Evolutionary conservation across 202 grass and related monocot genomes (phyloP).

Genomic region (Tripidium arundinaceum): DNA sequence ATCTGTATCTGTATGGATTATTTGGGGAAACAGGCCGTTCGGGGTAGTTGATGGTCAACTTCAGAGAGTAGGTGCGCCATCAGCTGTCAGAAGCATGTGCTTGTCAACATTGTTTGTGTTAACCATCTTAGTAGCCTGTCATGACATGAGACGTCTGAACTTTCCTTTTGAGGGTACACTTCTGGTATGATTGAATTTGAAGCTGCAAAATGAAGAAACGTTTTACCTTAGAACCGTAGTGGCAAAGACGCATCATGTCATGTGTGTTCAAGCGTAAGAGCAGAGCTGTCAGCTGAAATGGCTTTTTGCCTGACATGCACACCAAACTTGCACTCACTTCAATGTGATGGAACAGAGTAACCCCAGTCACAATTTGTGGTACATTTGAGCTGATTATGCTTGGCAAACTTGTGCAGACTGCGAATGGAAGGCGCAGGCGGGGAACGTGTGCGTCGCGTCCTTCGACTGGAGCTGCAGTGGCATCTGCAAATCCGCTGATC

Average conservation of each 20-base stretch:
- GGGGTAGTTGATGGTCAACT: conserved; percentile 46
- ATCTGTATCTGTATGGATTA: conserved; percentile 21
- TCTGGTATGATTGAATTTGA: conserved; percentile 9
- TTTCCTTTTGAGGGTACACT: conserved; percentile 4
- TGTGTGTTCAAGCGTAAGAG: neutral
- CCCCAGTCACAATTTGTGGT: too few relatives aligned
- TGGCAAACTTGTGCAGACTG: conserved; percentile 44
- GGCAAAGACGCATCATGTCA: neutral
- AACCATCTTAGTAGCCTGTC: conserved; percentile 21
- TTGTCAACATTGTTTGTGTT: conserved; percentile 36
- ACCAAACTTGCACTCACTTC: neutral
- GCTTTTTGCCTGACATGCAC: neutral
- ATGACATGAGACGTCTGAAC: conserved; percentile 30
- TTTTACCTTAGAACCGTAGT: conserved; percentile 8
- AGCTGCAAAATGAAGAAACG: neutral
- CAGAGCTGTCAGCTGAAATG: neutral
- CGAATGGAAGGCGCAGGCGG: conserved; percentile 76
- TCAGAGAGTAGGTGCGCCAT: conserved; percentile 39
- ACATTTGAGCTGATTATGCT: too few relatives aligned
- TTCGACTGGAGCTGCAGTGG: conserved; percentile 92
- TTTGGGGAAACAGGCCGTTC: conserved; percentile 11
- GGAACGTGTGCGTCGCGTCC: conserved; percentile 63
- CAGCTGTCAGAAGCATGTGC: conserved; percentile 50
- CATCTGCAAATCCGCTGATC: conserved; percentile 80
- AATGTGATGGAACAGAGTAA: neutral